A percentile compares a stretch with the other conserved stretches of the same genome.
Conservation (phyloP, 2,329 filamentous ascomycete species). For the Beauveria rudraprayagi region DNA sequence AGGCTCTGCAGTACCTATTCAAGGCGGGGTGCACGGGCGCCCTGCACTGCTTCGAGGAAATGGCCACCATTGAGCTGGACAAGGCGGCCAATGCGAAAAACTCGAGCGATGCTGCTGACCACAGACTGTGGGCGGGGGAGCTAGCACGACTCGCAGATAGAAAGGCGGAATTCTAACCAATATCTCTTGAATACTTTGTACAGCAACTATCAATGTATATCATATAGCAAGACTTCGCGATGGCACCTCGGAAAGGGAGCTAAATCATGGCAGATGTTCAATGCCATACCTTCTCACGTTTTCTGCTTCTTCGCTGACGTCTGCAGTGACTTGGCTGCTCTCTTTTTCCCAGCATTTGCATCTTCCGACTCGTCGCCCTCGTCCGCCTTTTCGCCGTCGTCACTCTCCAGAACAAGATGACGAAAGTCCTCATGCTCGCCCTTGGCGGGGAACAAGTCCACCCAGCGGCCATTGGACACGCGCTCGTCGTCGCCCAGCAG, state of each 20-base stretch:
- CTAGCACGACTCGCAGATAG: constrained; percentile 25
- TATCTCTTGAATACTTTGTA: constrained; percentile 13
- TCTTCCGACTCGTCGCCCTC: constrained; percentile 18
- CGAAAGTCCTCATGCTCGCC: constrained; percentile 32
- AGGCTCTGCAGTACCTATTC: constrained; percentile 20
- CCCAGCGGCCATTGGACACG: constrained; percentile 54
- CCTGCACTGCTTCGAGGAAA: constrained; percentile 19
- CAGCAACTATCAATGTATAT: constrained; percentile 16
- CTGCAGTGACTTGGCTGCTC: constrained; percentile 14
- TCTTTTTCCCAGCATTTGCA: constrained; percentile 17
- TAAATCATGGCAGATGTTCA: neutral
- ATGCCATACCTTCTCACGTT: constrained; percentile 18
- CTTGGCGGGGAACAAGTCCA: constrained; percentile 33
- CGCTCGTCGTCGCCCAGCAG: constrained; percentile 55
- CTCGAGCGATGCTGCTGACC: constrained; percentile 15
- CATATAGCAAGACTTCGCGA: neutral
- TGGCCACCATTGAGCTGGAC: constrained; percentile 24
- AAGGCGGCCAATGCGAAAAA: constrained; percentile 14
- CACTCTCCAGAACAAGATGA: constrained; percentile 24
- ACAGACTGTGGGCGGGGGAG: constrained; percentile 25
- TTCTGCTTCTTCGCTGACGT: constrained; percentile 14
- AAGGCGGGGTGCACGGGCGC: constrained; percentile 19
- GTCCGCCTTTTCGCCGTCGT: constrained; percentile 27
- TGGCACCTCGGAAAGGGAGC: neutral
- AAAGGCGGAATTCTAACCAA: constrained; percentile 17